Evolutionary conservation across 352 stramenopile genomes (phyloP), one percentile per base, ranked within the genome.

Genomic region (Phytophthora tubulina): DNA sequence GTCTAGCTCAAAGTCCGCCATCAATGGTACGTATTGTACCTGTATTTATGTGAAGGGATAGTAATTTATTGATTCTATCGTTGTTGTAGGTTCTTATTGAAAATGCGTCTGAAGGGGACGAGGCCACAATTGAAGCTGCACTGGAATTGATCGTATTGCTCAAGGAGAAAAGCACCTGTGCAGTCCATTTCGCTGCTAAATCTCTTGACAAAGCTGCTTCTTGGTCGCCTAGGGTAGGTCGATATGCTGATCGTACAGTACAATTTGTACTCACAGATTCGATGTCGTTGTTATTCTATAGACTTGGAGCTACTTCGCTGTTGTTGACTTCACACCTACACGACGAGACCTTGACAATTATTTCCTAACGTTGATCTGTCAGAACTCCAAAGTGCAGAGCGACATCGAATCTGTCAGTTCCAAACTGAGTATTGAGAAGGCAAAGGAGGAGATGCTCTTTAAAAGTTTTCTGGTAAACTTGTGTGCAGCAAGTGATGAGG

Each of bases 141-240:
- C 32, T 91, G 4, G 76, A 86, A 10, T 51, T 91, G 7, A 71
- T 84, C 3, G 15, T 61, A 11, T 53, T 88, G 15, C 61, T 85
- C 14, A 79, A 79, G 44, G 72, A 76, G 35, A 85, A 82, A 46
- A 76, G 70, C 15, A 75, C 74, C 15, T 77, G 79, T 60, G 76
- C 56, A 2, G 72, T 87, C 3, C 80, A 85, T 39, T 89, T 89
- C 38, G 63, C 79, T 1, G 78, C 76, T 3, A 76, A 62, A 60
- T 75, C 79, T 11, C 65, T 91, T 2, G 52, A 59, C 0, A 76
- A 70, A 15, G 73, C 77, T 45, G 45, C 67, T 0, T 36, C n/a
- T 8, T 91, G 83, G 83, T 83, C 65, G 14, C 78, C 81, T 38
- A 89, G 82, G 75, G 80, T 91, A 35, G 15, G 63, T 63, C 50